phyloP scores from a whole-genome alignment of 768 basidiomycete species.

The Termitomyces sp. region DNA sequence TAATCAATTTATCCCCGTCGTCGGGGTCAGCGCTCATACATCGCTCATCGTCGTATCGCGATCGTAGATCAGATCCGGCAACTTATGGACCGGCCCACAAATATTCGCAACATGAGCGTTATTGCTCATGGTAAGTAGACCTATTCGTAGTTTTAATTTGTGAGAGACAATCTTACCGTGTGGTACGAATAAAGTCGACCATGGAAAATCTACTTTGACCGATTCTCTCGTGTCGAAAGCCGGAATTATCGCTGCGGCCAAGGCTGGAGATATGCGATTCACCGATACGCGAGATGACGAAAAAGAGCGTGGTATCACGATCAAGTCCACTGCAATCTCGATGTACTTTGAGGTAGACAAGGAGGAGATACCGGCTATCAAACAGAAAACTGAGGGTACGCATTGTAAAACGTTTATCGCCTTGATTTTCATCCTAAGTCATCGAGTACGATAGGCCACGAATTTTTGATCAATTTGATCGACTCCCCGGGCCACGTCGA shows the following conservation, averaged over 20 bases:
- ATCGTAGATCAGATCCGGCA: conserved; percentile 75
- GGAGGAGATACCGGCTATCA: conserved; percentile 81
- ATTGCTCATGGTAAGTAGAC: conserved; percentile 78
- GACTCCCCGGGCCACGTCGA: conserved; percentile 99
- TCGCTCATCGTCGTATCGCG: neutral
- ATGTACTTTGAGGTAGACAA: conserved; percentile 98
- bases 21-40: neutral
- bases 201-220: conserved; percentile 99
- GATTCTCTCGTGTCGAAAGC: conserved; percentile 99
- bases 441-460: conserved; percentile 57
- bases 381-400: conserved; percentile 92
- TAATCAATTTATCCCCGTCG: conserved; percentile 2
- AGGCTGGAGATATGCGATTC: conserved; percentile 96
- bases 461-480: conserved; percentile 90
- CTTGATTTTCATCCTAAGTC: neutral
- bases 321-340: conserved; percentile 99
- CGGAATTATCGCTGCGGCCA: conserved; percentile 93
- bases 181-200: conserved; percentile 68
- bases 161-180: conserved; percentile 8
- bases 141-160: neutral
- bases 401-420: conserved; percentile 1
- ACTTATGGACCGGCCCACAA: conserved; percentile 88
- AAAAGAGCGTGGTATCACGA: conserved; percentile 99
- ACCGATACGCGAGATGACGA: conserved; percentile 98
- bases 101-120: conserved; percentile 95